Percentiles rank a stretch among this genome's conserved stretches.
Evolutionary conservation across 2,329 filamentous ascomycete genomes (phyloP).

Genomic region (Hysterium pulicare): DNA sequence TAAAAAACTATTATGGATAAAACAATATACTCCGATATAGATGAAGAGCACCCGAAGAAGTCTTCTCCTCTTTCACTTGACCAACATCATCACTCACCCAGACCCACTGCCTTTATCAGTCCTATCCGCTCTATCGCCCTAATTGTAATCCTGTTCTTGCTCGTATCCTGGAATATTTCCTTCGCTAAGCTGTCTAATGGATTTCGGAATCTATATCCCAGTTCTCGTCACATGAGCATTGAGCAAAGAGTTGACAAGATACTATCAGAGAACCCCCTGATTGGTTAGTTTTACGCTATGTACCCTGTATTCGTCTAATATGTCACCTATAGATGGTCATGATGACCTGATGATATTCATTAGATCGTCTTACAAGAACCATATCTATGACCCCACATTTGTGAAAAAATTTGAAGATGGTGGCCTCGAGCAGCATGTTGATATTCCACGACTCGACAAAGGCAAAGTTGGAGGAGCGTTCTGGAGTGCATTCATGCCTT

Average conservation of each 20-base stretch:
- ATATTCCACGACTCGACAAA: constrained; percentile 68
- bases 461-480: constrained; percentile 82
- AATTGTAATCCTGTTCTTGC: too few relatives aligned
- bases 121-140: too few relatives aligned
- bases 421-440: constrained; percentile 67
- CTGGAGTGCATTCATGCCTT: constrained; percentile 83
- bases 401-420: constrained; percentile 70
- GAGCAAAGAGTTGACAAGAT: constrained; percentile 34
- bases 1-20: too few relatives aligned
- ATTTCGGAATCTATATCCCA: too few relatives aligned
- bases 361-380: constrained; percentile 65
- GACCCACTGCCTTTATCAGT: too few relatives aligned
- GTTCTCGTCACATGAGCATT: constrained; percentile 18
- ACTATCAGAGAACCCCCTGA: constrained; percentile 37
- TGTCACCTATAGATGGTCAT: constrained; percentile 67
- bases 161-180: too few relatives aligned
- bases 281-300: constrained; percentile 26
- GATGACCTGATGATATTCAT: constrained; percentile 80
- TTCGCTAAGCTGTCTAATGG: too few relatives aligned
- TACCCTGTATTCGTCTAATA: not conserved
- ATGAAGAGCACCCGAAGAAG: too few relatives aligned
- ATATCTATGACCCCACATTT: constrained; percentile 73
- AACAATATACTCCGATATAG: too few relatives aligned
- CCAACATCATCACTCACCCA: too few relatives aligned
- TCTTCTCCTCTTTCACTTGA: too few relatives aligned